These are phyloP conservation scores for Tubosaeta brunneosetosa DNA, from an alignment of 768 basidiomycete genomes.

Conservation along the genomic window DNA sequence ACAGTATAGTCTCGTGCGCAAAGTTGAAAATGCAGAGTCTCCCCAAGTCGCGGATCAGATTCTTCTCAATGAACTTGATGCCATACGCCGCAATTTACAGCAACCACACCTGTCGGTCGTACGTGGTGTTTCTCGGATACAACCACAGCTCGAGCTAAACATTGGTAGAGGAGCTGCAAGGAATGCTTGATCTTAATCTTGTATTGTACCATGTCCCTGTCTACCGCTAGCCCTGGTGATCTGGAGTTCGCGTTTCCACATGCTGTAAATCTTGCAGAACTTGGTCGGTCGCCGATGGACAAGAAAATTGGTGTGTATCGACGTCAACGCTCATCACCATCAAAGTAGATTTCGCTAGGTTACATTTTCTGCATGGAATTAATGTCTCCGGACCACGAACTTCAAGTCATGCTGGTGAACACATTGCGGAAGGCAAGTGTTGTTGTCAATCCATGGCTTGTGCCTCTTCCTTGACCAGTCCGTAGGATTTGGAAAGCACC, in stretches of 20 bases:
- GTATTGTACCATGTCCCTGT: slow-evolving; percentile 57
- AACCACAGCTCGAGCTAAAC: slow-evolving; percentile 3
- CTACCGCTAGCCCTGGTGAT: slow-evolving; percentile 37
- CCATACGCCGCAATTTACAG: slow-evolving; percentile 49
- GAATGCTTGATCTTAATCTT: slow-evolving; percentile 66
- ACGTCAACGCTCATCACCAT: background rate
- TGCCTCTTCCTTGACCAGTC: slow-evolving; percentile 1
- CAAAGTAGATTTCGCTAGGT: slow-evolving; percentile 38
- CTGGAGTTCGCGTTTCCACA: slow-evolving; percentile 72
- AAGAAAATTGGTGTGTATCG: slow-evolving; percentile 57
- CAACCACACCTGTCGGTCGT: slow-evolving; percentile 51
- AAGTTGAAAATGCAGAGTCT: slow-evolving; percentile 59
- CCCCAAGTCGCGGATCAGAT: slow-evolving; percentile 56
- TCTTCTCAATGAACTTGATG: slow-evolving; percentile 54
- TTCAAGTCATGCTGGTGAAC: slow-evolving; percentile 81
- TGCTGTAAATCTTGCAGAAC: slow-evolving; percentile 73
- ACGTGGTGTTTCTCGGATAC: slow-evolving; percentile 27
- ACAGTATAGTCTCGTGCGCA: slow-evolving; percentile 73
- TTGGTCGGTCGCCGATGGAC: slow-evolving; percentile 53
- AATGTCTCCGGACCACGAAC: slow-evolving; percentile 64
- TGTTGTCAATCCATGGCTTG: background rate
- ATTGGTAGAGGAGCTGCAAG: slow-evolving; percentile 53
- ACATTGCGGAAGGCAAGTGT: slow-evolving; percentile 69
- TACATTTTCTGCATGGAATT: slow-evolving; percentile 74
- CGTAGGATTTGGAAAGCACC: slow-evolving; percentile 67